Base-by-base conservation (phyloP, 352 stramenopile species). In the Globisporangium viniferum region DNA sequence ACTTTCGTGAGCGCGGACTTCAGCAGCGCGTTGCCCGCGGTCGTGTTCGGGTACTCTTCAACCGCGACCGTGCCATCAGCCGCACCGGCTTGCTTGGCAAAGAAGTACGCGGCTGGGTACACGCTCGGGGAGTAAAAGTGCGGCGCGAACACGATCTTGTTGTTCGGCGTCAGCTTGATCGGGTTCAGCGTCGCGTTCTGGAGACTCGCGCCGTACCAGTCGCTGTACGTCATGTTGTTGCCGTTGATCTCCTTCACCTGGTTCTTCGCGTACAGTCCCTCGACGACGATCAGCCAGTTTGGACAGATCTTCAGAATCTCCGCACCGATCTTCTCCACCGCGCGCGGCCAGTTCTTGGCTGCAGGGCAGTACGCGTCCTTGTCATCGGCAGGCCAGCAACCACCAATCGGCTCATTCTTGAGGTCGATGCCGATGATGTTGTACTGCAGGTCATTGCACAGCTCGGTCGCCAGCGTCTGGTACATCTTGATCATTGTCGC, bases 51-150 rank as follows among this genome's bases (percentile, higher is more conserved):
- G 67, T 88, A 93, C 62, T 94, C 86, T 0, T 77, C 86, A 8
- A 90, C 66, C 0, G 63, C 73, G 9, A 91, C 79, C 0, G 62
- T 76, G 46, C 51, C 66, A 27, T 72, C 69, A 2, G 69, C 66
- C n/a, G 62, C 73, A 5, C 75, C 78, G 1, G 66, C 76, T 62
- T 92, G 83, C 57, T 88, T 78, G 35, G 75, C 72, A 64, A 93
- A 94, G 64, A 92, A 93, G 72, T 93, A 95, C 24, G 75, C 70
- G 10, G 79, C 76, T 18, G 87, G 87, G 66, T 92, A 92, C 36
- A 92, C 84, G 51, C 80, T 91, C 0, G 84, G 84, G 39, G 87
- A 92, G 73, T 95, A 95, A 66, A 90, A 95, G 71, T 95, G 87
- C 59, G 87, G 87, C 9, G 84, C 87, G 44, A 82, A 95, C 61